A percentile compares a stretch with the other conserved stretches of the same genome.
Conservation (phyloP, 1,284 basidiomycete genomes). For the Afroboletus lepidellus region DNA sequence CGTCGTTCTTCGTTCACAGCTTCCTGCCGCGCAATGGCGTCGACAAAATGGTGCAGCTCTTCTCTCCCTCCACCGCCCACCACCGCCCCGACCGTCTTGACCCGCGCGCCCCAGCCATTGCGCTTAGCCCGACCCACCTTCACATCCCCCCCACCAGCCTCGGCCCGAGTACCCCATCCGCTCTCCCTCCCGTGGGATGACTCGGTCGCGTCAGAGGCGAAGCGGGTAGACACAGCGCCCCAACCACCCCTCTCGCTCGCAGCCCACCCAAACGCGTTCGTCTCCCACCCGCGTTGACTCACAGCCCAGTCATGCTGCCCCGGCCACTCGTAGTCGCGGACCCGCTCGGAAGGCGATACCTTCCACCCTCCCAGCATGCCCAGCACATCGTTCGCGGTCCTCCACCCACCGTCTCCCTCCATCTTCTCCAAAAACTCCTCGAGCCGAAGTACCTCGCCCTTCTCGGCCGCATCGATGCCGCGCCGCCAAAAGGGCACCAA, state of each 20-base stretch:
- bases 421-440: slow-evolving; percentile 50
- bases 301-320: slow-evolving; percentile 12
- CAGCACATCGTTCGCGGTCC: slow-evolving; percentile 29
- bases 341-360: slow-evolving; percentile 5
- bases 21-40: slow-evolving; percentile 44
- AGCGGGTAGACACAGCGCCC: slow-evolving; percentile 10
- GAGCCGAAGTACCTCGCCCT: slow-evolving; percentile 45
- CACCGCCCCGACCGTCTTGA: slow-evolving; percentile 1
- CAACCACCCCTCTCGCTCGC: slow-evolving; percentile 11
- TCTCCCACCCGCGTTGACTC: slow-evolving; percentile 6
- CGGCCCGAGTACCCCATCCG: slow-evolving; percentile 21
- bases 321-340: slow-evolving; percentile 9
- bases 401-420: slow-evolving; percentile 33
- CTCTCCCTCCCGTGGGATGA: slow-evolving; percentile 16
- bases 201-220: slow-evolving; percentile 23
- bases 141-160: slow-evolving; percentile 16
- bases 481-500: slow-evolving; percentile 56
- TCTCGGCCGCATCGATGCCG: slow-evolving; percentile 50
- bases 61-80: slow-evolving; percentile 2
- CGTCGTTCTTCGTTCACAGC: slow-evolving; percentile 40
- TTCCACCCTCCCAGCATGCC: slow-evolving; percentile 22
- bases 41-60: slow-evolving; percentile 41
- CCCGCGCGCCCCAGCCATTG: slow-evolving; percentile 3
- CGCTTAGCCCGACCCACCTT: neutral
- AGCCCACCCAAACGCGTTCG: slow-evolving; percentile 2